These are phyloP conservation scores for Backusella circina DNA, from an alignment of 192 early-diverging fungal genomes.

Conservation along the genomic window DNA sequence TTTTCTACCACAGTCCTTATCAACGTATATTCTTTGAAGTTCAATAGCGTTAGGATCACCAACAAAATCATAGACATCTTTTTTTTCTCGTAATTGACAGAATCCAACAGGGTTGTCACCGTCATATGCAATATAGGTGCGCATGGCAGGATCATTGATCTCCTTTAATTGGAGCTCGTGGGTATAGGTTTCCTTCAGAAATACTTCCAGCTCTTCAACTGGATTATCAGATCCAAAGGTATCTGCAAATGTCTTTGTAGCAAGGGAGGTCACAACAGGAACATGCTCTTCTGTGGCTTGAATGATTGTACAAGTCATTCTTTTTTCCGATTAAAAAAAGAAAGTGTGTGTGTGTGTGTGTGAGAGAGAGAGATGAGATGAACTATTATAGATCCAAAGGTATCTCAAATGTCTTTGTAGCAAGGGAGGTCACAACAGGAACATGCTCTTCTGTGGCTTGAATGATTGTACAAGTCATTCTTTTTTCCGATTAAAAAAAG, in stretches of 20 bases:
- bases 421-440: neutral
- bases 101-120: neutral
- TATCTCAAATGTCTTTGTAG: neutral
- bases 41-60: slow-evolving; percentile 3
- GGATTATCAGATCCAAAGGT: neutral
- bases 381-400: neutral
- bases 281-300: neutral
- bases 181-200: neutral
- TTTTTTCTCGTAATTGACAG: neutral
- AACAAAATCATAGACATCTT: neutral
- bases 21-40: slow-evolving; percentile 2
- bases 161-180: neutral
- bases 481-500: neutral
- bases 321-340: neutral
- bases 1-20: neutral
- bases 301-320: neutral
- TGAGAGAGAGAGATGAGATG: no score
- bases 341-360: no score
- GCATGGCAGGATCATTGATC: neutral
- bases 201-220: neutral
- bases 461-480: neutral
- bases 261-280: neutral
- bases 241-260: neutral
- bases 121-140: neutral
- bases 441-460: neutral